Percentiles rank a stretch among this genome's conserved stretches.
phyloP scores from a whole-genome alignment of 169 alveolate species.

The Babesia gibsoni region DNA sequence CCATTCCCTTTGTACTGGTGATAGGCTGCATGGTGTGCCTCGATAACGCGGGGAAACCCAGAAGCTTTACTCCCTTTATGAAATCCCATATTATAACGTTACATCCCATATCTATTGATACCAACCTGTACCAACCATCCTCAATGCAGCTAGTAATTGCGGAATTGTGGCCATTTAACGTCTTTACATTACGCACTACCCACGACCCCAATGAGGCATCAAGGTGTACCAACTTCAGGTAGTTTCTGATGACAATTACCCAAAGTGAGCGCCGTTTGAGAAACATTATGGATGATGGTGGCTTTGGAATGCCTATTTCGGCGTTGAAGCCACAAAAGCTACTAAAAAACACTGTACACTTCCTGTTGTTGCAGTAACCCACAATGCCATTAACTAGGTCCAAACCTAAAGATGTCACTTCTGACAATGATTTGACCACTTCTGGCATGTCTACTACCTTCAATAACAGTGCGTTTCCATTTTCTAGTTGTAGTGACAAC shows the following conservation, averaged over 20 bases:
- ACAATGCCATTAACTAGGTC: not conserved
- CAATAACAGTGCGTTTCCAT: not conserved
- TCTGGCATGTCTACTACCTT: not conserved
- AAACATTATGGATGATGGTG: slow-evolving; percentile 34
- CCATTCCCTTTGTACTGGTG: no score
- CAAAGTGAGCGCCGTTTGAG: slow-evolving; percentile 49
- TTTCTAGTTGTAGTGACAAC: not conserved
- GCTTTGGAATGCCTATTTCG: slow-evolving; percentile 35
- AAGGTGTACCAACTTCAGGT: slow-evolving; percentile 30
- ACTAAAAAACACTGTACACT: slow-evolving; percentile 6
- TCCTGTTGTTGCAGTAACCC: not conserved
- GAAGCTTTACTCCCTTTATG: slow-evolving; percentile 37
- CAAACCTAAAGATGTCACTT: not conserved
- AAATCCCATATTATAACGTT: slow-evolving; percentile 51
- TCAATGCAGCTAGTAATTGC: slow-evolving; percentile 31
- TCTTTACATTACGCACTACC: slow-evolving; percentile 1
- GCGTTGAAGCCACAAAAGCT: not conserved
- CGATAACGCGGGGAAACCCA: slow-evolving; percentile 21
- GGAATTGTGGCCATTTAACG: slow-evolving; percentile 44
- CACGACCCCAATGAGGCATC: not conserved
- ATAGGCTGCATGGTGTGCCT: no score
- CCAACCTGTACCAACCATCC: slow-evolving; percentile 59
- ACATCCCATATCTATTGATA: slow-evolving; percentile 20
- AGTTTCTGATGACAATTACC: slow-evolving; percentile 55
- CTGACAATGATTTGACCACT: not conserved